Evolutionary conservation across 2,329 filamentous ascomycete genomes (phyloP).

Genomic region (Neofusicoccum sp.): DNA sequence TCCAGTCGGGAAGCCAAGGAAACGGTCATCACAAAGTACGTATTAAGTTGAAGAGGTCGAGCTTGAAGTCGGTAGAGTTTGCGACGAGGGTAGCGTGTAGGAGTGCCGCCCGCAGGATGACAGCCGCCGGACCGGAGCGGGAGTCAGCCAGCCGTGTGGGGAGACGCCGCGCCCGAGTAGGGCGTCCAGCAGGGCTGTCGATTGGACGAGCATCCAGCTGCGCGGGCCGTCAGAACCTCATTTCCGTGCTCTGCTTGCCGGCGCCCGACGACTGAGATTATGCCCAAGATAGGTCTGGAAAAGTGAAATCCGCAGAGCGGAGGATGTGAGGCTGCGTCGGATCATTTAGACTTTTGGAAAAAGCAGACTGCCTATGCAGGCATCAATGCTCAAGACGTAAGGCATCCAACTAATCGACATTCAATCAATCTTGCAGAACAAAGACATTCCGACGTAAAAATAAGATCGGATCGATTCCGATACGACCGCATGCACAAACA

Average conservation of each 20-base stretch:
- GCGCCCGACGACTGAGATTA: too few species aligned
- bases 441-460: too few species aligned
- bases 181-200: too few species aligned
- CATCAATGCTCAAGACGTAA: background rate
- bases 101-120: background rate
- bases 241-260: too few species aligned
- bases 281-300: too few species aligned
- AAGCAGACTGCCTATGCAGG: too few species aligned
- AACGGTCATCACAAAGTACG: background rate
- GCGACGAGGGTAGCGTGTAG: background rate
- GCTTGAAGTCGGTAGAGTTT: background rate
- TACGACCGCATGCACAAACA: background rate
- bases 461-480: background rate
- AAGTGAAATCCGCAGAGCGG: too few species aligned
- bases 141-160: background rate
- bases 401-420: background rate
- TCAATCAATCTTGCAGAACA: background rate
- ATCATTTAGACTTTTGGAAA: too few species aligned
- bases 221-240: too few species aligned
- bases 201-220: too few species aligned
- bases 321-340: too few species aligned
- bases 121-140: background rate
- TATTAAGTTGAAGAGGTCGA: background rate
- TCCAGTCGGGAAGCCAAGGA: background rate
- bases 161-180: background rate